Evolutionary conservation across 495 filamentous ascomycete species (phyloP), one percentile per base, ranked within the genome.

Genomic region (Aspergillus nanangensis): DNA sequence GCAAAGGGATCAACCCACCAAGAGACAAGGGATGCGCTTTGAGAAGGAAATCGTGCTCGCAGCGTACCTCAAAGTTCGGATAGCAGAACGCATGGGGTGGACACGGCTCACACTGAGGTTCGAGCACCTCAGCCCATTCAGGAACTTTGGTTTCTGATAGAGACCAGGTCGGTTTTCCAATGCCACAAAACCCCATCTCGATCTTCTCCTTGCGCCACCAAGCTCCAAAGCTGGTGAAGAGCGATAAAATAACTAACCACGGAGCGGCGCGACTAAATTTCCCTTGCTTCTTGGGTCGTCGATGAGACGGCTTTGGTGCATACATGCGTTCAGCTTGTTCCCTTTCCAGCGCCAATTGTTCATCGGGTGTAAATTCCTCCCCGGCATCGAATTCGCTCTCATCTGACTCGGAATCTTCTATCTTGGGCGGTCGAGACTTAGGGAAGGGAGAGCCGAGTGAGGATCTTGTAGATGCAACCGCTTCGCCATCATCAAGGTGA

Each of bases 191-290:
- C 20, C 93, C 93, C 33, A 96, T 88, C 29, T 88, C 88, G 10
- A 94, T 67, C 75, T 97, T 96, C 64, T 98, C 94, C 48, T 91
- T 86, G 40, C 94, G 78, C 77, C 88, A 97, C 80, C 90, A 92
- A 31, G 76, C 75, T 19, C 74, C 86, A 49, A 93, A 90, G 4
- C 86, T 82, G 19, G 73, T 75, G 20, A 94, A 50, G 4, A 94
- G 62, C 1, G 81, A 79, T 0, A 84, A 50, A 11, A 86, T 51
- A 4, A 94, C 75, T 10, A 86, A 67, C 70, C 78, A 85, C 8
- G 90, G 68, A 8, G 86, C 79, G 4, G 76, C 66, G 48, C 66
- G 71, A 18, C 63, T 63, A 3, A 62, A 46, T 21, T 56, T 50
- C 7, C 69, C 56, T 19, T 67, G 62, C 33, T 65, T 66, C 29